Evolutionary conservation across 2,329 filamentous ascomycete genomes (phyloP).

Genomic region (Aspergillus quadrilineatus): DNA sequence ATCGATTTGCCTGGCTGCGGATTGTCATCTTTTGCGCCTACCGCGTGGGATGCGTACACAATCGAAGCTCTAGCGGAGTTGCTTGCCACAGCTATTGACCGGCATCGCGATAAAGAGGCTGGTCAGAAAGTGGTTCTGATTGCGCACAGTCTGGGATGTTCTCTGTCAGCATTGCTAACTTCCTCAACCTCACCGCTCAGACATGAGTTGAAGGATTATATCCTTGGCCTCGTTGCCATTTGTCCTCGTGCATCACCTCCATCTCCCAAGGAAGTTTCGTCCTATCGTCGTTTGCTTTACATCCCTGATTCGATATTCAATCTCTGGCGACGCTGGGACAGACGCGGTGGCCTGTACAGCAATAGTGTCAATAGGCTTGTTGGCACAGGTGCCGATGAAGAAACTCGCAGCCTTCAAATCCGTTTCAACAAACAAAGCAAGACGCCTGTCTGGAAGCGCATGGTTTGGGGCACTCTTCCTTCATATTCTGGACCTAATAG

Average conservation of each 20-base stretch:
- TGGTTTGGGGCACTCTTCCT: conserved; percentile 72
- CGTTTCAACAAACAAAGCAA: conserved; percentile 73
- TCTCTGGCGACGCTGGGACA: conserved; percentile 73
- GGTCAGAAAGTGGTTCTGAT: conserved; percentile 75
- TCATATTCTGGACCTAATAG: conserved; percentile 50
- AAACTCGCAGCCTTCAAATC: conserved; percentile 45
- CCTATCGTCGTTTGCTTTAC: conserved; percentile 60
- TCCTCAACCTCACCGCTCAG: conserved; percentile 56
- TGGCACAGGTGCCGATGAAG: conserved; percentile 40
- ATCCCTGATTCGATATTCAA: conserved; percentile 70
- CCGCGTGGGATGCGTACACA: conserved; percentile 74
- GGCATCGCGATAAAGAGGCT: conserved; percentile 64
- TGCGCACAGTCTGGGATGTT: conserved; percentile 87
- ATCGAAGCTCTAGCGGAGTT: conserved; percentile 73
- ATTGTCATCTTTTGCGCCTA: conserved; percentile 70
- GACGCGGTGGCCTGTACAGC: conserved; percentile 74
- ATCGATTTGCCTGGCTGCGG: conserved; percentile 92
- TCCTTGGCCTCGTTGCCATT: conserved; percentile 76
- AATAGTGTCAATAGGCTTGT: conserved; percentile 75
- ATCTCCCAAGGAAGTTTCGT: conserved; percentile 51
- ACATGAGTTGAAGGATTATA: conserved; percentile 58
- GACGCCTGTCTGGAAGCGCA: conserved; percentile 78
- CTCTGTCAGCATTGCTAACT: conserved; percentile 70
- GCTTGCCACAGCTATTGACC: conserved; percentile 70
- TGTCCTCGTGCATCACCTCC: conserved; percentile 72